Evolutionary conservation across 23 red algal genomes (phyloP).

Genomic region (Gracilaria gracilis): DNA sequence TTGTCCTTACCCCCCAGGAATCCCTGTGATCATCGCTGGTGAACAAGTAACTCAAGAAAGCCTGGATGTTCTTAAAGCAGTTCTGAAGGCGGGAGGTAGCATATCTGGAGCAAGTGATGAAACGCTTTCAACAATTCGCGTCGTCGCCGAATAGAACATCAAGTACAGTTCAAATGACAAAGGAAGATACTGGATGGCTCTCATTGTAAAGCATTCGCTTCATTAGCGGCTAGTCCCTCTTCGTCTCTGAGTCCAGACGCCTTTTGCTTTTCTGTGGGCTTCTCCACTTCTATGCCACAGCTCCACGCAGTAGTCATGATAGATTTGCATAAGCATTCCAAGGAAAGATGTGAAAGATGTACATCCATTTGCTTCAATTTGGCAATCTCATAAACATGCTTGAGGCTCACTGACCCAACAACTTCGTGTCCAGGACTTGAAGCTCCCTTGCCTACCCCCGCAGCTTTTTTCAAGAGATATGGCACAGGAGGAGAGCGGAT

Average conservation of each 20-base stretch:
- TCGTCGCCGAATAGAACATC: conserved; percentile 5
- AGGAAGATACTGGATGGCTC: neutral
- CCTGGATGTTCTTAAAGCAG: conserved; percentile 42
- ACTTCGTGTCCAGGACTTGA: conserved; percentile 64
- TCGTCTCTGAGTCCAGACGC: neutral
- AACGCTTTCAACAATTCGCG: conserved; percentile 53
- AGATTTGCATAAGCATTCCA: conserved; percentile 82
- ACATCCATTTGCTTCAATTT: conserved; percentile 86
- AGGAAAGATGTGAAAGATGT: conserved; percentile 80
- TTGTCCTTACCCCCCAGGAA: conserved; percentile 94
- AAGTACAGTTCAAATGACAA: neutral
- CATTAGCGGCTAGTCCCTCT: neutral
- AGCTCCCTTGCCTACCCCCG: conserved; percentile 88
- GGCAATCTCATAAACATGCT: conserved; percentile 96
- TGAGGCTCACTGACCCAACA: conserved; percentile 76
- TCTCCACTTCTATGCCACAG: conserved; percentile 73
- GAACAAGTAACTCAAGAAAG: conserved; percentile 70
- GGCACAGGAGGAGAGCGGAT: conserved; percentile 89
- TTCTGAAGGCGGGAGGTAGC: conserved; percentile 66
- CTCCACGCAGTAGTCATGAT: conserved; percentile 80
- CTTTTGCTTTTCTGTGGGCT: conserved; percentile 5
- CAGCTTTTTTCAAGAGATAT: conserved; percentile 77
- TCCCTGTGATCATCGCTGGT: conserved; percentile 88
- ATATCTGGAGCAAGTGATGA: conserved; percentile 74
- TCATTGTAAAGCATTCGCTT: neutral